These are phyloP conservation scores for Zea mays DNA, from an alignment of 176 grass and related monocot genomes.

Conservation along the genomic window DNA sequence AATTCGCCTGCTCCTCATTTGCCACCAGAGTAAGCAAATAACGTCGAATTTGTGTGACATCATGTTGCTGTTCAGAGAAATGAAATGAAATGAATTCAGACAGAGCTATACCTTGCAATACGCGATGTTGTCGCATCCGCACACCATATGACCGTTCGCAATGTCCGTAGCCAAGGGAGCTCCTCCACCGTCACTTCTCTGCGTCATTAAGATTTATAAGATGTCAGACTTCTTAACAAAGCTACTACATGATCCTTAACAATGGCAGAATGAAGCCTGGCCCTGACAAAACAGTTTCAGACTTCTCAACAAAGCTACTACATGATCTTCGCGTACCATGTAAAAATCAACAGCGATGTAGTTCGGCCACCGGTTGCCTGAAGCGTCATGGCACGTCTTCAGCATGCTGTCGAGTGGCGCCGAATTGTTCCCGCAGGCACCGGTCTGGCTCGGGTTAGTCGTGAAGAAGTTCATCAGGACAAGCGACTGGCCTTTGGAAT, in stretches of 20 bases:
- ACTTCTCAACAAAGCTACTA: no score
- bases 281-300: no score
- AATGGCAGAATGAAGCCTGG: no score
- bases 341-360: conserved; percentile 96
- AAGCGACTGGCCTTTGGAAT: conserved; percentile 71
- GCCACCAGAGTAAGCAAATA: not conserved
- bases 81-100: not conserved
- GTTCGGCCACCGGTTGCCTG: conserved; percentile 87
- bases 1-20: conserved; percentile 44
- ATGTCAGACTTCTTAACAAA: not conserved
- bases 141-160: conserved; percentile 73
- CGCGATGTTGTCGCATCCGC: conserved; percentile 69
- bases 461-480: conserved; percentile 96
- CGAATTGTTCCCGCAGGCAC: conserved; percentile 66
- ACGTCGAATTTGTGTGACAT: conserved; percentile 57
- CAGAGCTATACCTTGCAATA: conserved; percentile 60
- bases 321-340: conserved; percentile 48
- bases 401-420: conserved; percentile 78
- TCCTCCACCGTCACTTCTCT: conserved; percentile 64
- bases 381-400: conserved; percentile 68
- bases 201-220: conserved; percentile 1
- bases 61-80: not conserved
- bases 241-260: not conserved
- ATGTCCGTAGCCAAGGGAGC: conserved; percentile 59
- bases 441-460: conserved; percentile 33